Evolutionary conservation across 2,329 filamentous ascomycete species (phyloP), one percentile per base, ranked within the genome.

Genomic region (Arthrobotrys sinensis): DNA sequence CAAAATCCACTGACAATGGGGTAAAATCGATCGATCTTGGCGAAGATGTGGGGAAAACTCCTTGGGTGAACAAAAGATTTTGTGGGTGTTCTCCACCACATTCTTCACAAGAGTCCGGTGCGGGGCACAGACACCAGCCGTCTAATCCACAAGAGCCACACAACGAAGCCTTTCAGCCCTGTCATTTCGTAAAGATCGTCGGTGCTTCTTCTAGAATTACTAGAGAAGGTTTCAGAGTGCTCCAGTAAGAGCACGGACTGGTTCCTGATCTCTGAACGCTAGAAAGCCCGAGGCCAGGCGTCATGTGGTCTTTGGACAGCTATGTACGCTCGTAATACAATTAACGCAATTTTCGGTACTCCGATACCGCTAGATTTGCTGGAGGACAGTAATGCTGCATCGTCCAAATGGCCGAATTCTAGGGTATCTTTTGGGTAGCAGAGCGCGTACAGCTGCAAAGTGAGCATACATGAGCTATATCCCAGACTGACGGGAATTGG

Each of bases 391-490:
- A 60, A n/a, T 28, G 46, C n/a, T 64, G 64, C 55, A 16, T 32
- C 45, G 19, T 60, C 52, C n/a, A 66, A 64, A 60, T 64, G 28
- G 46, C 32, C 57, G 24, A 38, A 3, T 48, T 50, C 53, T 45
- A 68, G 71, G 71, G 45, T 68, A 28, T 50, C 16, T 65, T 65
- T 45, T 48, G n/a, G 68, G 36, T 21, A 55, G 43, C 11, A 69
- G n/a, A 63, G 55, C 55, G 68, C 55, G 68, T 64, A 72, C 68
- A 72, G 46, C 24, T 72, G 68, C 48, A 64, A 65, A 73, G 62
- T 73, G 50, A 73, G 57, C 50, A 34, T 69, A 76, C 72, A 76
- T 76, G 72, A 76, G 72, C 72, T 69, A 76, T 76, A 76, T 76
- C 72, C 72, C 72, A 76, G 64, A 69, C 57, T 64, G 65, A 60